Percentiles rank a stretch among this genome's conserved stretches.
Conservation (phyloP, 192 early-diverging fungal genomes). For the Nowakowskiella sp. region DNA sequence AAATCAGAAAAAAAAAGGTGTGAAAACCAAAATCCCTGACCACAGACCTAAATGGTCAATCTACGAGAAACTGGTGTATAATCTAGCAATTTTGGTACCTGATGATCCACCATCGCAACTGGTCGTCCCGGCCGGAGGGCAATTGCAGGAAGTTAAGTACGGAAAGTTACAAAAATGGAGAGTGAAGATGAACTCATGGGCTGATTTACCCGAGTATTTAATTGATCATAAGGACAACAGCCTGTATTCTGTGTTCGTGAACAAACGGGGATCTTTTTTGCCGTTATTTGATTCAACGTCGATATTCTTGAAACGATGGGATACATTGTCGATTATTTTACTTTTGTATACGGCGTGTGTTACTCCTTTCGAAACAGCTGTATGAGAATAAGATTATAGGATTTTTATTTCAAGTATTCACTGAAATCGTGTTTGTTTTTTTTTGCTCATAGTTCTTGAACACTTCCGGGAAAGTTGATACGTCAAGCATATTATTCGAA, state of each 20-base stretch:
- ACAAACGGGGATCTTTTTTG: slow-evolving; percentile 15
- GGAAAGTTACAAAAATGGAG: slow-evolving; percentile 28
- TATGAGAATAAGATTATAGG: background rate
- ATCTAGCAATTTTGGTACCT: slow-evolving; percentile 36
- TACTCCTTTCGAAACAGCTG: slow-evolving; percentile 44
- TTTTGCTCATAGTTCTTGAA: slow-evolving; percentile 6
- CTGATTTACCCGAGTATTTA: slow-evolving; percentile 33
- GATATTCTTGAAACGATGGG: slow-evolving; percentile 39
- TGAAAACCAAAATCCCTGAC: too few relatives aligned
- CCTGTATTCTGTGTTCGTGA: slow-evolving; percentile 20
- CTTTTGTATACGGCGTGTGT: slow-evolving; percentile 44
- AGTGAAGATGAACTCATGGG: slow-evolving; percentile 21
- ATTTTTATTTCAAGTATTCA: background rate
- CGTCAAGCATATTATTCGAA: slow-evolving; percentile 39
- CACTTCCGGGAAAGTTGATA: background rate
- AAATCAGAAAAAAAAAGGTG: too few relatives aligned
- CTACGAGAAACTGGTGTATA: slow-evolving; percentile 38
- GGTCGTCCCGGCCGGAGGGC: slow-evolving; percentile 29
- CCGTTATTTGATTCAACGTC: slow-evolving; percentile 25
- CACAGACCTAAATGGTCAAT: too few relatives aligned
- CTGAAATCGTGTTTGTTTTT: background rate
- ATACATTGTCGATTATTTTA: slow-evolving; percentile 33
- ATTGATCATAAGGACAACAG: slow-evolving; percentile 21
- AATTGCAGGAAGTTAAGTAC: slow-evolving; percentile 36
- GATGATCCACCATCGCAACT: slow-evolving; percentile 28